A percentile compares a stretch with the other conserved stretches of the same genome.
phyloP scores from a whole-genome alignment of 2,329 filamentous ascomycete species.

The Alternaria metachromatica region DNA sequence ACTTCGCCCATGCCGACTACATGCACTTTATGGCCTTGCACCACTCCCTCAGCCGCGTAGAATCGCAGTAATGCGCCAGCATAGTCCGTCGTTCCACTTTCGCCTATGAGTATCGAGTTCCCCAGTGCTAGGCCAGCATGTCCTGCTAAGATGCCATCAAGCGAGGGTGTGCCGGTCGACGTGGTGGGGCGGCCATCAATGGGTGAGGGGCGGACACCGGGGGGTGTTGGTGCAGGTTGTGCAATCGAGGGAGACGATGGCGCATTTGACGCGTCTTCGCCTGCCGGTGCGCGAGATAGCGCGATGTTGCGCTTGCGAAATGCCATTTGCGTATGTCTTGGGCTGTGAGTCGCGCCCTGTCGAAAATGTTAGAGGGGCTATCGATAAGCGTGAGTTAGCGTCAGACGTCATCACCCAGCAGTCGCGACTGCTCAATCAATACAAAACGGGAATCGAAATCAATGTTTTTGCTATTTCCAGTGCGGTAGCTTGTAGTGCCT shows the following conservation, averaged over 20 bases:
- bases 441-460: background rate
- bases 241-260: conserved; percentile 18
- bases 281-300: conserved; percentile 52
- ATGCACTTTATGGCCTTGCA: conserved; percentile 89
- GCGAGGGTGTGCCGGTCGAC: conserved; percentile 85
- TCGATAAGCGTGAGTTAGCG: conserved; percentile 9
- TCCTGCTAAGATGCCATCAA: conserved; percentile 84
- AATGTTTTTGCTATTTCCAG: background rate
- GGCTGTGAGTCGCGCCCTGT: conserved; percentile 9
- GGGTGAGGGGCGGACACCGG: conserved; percentile 80
- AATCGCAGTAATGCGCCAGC: conserved; percentile 82
- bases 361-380: conserved; percentile 18
- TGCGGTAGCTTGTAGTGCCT: no score
- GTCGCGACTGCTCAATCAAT: background rate
- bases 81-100: conserved; percentile 94
- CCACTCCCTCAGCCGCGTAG: conserved; percentile 89
- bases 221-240: conserved; percentile 20
- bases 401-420: background rate
- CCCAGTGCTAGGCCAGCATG: conserved; percentile 86
- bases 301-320: conserved; percentile 72
- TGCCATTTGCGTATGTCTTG: conserved; percentile 59
- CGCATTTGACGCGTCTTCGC: conserved; percentile 20
- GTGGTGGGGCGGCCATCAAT: conserved; percentile 86
- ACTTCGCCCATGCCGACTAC: conserved; percentile 78
- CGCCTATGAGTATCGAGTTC: conserved; percentile 79